A percentile compares a stretch with the other conserved stretches of the same genome.
phyloP scores from a whole-genome alignment of 2,329 filamentous ascomycete genomes.

The Colletotrichum spinosum region DNA sequence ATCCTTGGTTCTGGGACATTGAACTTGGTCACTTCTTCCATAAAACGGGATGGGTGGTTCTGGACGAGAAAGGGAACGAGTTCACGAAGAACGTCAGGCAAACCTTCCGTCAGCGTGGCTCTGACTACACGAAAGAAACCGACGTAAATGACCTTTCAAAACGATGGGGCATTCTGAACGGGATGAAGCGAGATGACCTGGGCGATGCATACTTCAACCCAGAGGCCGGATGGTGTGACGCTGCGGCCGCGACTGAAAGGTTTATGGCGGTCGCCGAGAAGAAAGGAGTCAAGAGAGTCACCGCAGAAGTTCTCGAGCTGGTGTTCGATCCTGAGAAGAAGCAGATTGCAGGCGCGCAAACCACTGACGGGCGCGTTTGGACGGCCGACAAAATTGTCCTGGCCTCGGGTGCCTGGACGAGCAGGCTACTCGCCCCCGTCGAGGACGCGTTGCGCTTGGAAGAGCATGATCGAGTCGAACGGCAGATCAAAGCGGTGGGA shows the following conservation, averaged over 20 bases:
- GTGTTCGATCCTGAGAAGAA: background rate
- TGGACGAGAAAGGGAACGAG: constrained; percentile 8
- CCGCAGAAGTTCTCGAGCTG: constrained; percentile 10
- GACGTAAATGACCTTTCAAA: background rate
- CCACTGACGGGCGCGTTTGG: background rate
- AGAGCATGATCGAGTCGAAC: constrained; percentile 15
- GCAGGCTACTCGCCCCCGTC: constrained; percentile 57
- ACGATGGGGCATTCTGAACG: background rate
- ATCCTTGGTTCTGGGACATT: constrained; percentile 26
- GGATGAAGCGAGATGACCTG: background rate
- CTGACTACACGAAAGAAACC: constrained; percentile 19
- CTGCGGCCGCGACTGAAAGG: constrained; percentile 13
- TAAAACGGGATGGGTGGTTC: constrained; percentile 19
- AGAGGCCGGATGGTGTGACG: constrained; percentile 28
- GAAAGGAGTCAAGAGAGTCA: constrained; percentile 16
- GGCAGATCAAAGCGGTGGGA: constrained; percentile 22
- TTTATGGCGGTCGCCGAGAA: constrained; percentile 21
- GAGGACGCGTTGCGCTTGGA: constrained; percentile 6
- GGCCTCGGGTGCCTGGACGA: constrained; percentile 65
- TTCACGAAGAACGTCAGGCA: constrained; percentile 4
- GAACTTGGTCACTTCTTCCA: constrained; percentile 28
- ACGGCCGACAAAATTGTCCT: constrained; percentile 63
- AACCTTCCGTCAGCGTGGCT: constrained; percentile 21
- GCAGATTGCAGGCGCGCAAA: background rate
- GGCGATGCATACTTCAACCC: constrained; percentile 24